Conservation (phyloP, 2,329 filamentous ascomycete species). For the Penicillium sp. region DNA sequence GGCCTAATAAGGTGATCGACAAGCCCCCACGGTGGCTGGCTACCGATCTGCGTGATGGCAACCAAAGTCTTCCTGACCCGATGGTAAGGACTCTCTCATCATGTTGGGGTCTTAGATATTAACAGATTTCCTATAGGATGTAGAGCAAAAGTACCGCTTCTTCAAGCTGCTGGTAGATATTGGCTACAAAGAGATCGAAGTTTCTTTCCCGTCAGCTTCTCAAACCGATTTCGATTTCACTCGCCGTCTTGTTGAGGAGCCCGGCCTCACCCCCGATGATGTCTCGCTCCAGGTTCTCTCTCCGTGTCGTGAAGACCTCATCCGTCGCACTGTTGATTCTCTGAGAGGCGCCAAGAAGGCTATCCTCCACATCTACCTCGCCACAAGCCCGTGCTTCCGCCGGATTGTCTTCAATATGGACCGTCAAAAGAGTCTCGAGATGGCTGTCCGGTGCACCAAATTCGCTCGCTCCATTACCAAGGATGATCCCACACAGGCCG, state of each 20-base stretch:
- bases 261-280: conserved; percentile 76
- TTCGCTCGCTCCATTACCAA: conserved; percentile 88
- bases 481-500: conserved; percentile 54
- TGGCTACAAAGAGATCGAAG: conserved; percentile 96
- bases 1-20: conserved; percentile 74
- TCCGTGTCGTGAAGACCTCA: conserved; percentile 86
- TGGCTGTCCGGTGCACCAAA: conserved; percentile 80
- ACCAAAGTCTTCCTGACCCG: conserved; percentile 86
- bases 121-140: conserved; percentile 56
- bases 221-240: conserved; percentile 97
- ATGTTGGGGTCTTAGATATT: conserved; percentile 22
- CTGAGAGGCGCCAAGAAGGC: conserved; percentile 86
- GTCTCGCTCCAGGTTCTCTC: conserved; percentile 89
- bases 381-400: conserved; percentile 93
- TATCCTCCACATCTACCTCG: conserved; percentile 91
- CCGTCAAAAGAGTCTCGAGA: conserved; percentile 71
- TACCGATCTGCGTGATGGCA: conserved; percentile 83
- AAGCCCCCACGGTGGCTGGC: conserved; percentile 88
- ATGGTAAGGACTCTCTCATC: conserved; percentile 59
- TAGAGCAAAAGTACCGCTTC: conserved; percentile 89
- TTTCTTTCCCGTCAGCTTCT: conserved; percentile 90
- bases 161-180: conserved; percentile 90
- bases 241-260: conserved; percentile 75
- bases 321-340: conserved; percentile 80
- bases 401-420: conserved; percentile 82